Evolutionary conservation across 768 basidiomycete species (phyloP).

Genomic region (Pulveroboletus sp.): DNA sequence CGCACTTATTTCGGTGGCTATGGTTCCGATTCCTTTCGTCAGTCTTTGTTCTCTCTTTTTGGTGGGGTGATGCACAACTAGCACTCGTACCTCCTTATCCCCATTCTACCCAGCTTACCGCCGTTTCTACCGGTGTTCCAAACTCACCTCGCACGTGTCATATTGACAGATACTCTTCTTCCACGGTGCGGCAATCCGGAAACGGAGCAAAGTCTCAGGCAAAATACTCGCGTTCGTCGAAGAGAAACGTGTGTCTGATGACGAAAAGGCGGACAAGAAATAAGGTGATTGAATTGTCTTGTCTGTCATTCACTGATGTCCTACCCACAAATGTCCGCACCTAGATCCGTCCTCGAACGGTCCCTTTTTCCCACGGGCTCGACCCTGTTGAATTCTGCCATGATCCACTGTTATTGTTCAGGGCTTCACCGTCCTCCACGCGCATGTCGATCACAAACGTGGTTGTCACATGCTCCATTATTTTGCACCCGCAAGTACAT

Average conservation of each 20-base stretch:
- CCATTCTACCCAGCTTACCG: not conserved
- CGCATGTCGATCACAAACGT: no score
- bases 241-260: not conserved
- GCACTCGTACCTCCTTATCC: not conserved
- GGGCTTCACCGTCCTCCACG: no score
- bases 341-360: no score
- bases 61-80: not conserved
- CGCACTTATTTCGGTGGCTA: conserved; percentile 44
- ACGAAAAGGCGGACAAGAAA: not conserved
- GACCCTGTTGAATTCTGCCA: no score
- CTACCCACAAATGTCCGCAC: no score
- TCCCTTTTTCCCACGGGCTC: no score
- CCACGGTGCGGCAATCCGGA: conserved; percentile 30
- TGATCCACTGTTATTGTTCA: no score
- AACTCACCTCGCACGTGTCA: not conserved
- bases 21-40: conserved; percentile 62
- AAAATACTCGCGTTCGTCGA: conserved; percentile 17
- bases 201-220: conserved; percentile 25
- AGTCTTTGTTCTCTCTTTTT: conserved; percentile 10
- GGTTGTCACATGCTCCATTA: no score
- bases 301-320: not conserved
- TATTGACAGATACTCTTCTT: conserved; percentile 27
- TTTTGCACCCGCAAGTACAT: no score
- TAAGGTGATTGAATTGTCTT: not conserved
- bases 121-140: no score